Percentiles rank a stretch among this genome's conserved stretches.
These are phyloP conservation scores for Cyclotella sp. DNA, from an alignment of 108 stramenopile species.

Conservation along the genomic window DNA sequence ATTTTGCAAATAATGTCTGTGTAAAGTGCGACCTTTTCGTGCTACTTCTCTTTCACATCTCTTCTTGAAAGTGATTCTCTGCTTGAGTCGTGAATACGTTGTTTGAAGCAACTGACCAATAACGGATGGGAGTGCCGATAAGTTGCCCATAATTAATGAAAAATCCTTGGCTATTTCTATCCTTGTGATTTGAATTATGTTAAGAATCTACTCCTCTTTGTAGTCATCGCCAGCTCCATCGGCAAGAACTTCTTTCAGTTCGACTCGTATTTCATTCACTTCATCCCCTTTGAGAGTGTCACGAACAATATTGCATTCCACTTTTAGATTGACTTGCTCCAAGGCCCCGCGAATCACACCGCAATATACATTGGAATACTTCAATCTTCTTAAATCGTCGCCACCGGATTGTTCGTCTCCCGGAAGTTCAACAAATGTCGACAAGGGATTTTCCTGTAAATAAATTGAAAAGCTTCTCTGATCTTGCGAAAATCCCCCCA, in stretches of 20 bases:
- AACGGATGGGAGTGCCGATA: too few species aligned
- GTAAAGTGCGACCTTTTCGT: too few species aligned
- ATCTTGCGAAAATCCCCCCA: slow-evolving; percentile 70
- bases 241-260: slow-evolving; percentile 74
- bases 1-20: too few species aligned
- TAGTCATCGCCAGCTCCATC: slow-evolving; percentile 92
- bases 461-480: slow-evolving; percentile 77
- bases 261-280: slow-evolving; percentile 91
- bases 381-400: slow-evolving; percentile 63
- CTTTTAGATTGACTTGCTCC: slow-evolving; percentile 91
- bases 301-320: slow-evolving; percentile 79
- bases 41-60: too few species aligned
- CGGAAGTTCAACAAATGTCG: slow-evolving; percentile 95
- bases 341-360: slow-evolving; percentile 94
- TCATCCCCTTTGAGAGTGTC: slow-evolving; percentile 89
- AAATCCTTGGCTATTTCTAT: too few species aligned
- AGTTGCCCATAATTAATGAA: too few species aligned
- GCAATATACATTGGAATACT: slow-evolving; percentile 92
- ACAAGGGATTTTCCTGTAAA: slow-evolving; percentile 92
- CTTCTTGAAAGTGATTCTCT: too few species aligned
- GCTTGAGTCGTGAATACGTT: too few species aligned
- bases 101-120: too few species aligned
- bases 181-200: too few species aligned
- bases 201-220: slow-evolving; percentile 67
- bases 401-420: slow-evolving; percentile 42